phyloP scores from a whole-genome alignment of 495 filamentous ascomycete genomes.

The Barbatosphaeria neglecta region DNA sequence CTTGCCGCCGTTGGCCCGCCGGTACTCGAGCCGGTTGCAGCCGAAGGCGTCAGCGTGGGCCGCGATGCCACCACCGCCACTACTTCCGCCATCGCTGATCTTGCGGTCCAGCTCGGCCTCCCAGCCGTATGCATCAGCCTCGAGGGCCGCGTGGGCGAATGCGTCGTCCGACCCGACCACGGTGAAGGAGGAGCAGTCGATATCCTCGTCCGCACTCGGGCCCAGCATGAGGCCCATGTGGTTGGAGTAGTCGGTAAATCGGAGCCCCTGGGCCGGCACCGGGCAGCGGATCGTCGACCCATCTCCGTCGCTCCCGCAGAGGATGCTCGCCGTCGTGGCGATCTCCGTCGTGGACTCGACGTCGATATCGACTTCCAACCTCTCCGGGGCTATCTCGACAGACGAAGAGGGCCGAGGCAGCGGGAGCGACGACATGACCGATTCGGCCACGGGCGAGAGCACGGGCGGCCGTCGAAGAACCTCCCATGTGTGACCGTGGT shows the following conservation, averaged over 20 bases:
- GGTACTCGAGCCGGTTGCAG: constrained; percentile 3
- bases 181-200: constrained; percentile 10
- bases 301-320: constrained; percentile 1
- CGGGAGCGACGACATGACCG: constrained; percentile 7
- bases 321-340: constrained; percentile 8
- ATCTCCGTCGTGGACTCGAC: constrained; percentile 28
- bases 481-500: no score
- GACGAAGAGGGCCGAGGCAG: constrained; percentile 8
- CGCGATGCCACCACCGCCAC: neutral
- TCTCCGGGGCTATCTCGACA: constrained; percentile 1
- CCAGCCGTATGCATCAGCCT: constrained; percentile 36
- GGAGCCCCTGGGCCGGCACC: constrained; percentile 2
- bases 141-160: constrained; percentile 10
- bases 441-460: constrained; percentile 6
- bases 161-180: constrained; percentile 12
- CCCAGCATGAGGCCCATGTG: constrained; percentile 14
- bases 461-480: no score
- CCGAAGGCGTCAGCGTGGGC: neutral
- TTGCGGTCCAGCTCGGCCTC: constrained; percentile 30
- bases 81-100: constrained; percentile 5
- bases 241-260: constrained; percentile 22
- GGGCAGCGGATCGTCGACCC: neutral
- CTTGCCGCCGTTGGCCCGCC: constrained; percentile 19
- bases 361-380: constrained; percentile 24
- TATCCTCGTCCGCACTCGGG: constrained; percentile 3